Evolutionary conservation across 345 rosid species (phyloP), one percentile per base, ranked within the genome.

Genomic region (Sisymbrium altissimum): DNA sequence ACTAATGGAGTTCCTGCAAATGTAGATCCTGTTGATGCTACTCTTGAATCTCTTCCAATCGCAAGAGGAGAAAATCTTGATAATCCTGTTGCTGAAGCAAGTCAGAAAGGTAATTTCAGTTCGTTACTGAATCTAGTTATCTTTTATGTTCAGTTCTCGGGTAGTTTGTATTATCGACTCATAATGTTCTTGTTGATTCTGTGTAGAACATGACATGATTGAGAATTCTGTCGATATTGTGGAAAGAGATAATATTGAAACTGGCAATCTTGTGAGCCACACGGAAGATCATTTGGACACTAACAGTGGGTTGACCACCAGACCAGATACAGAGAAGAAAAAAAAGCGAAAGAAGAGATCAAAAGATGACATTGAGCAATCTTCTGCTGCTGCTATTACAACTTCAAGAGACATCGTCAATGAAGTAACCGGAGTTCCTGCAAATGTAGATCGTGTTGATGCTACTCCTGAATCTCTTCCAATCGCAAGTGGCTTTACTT

Each of bases 281-380:
- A 32, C 48, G 0, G 60, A 4, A 49, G 61, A 7, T 71, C 23
- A 3, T 15, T 14, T 49, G 41, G 68, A 60, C 21, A 17, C 9
- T 30, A 40, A n/a, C 55, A 63, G 6, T 29, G 6, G 6, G 39
- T 36, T 36, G 11, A 36, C 39, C 2, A 36, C 39, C 39, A 36
- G 39, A 36, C 11, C 39, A 36, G 40, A 9, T 9, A 36, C 11
- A 9, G 66, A 19, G 35, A 63, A 23, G 17, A 54, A 56, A 59
- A 67, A 41, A 41, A 67, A 1, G 7, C 45, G 13, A 40, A 60
- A 32, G 55, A 75, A 59, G 61, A 40, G 55, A 53, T 46, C 67
- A 18, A 66, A 74, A n/a, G 67, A 58, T 39, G 54, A 56, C 35
- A 13, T 48, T 23, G 46, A 13, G 44, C 70, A 73, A 19, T 73